Conservation (phyloP, 2,329 filamentous ascomycete genomes). For the Hymenoscyphus scutula region DNA sequence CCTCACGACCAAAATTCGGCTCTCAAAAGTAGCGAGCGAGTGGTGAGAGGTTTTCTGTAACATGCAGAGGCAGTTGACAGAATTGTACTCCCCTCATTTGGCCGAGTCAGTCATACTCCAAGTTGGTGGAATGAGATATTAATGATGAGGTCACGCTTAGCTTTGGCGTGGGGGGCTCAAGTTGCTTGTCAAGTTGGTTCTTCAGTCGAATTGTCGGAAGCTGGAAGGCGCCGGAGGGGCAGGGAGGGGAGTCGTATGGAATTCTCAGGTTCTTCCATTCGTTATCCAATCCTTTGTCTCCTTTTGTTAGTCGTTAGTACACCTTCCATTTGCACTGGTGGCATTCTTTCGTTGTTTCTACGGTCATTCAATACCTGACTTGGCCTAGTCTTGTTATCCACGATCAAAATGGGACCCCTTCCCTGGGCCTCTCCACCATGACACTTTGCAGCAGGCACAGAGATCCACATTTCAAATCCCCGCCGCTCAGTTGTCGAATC, state of each 20-base stretch:
- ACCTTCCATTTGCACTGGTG: slow-evolving; percentile 1
- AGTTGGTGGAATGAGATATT: slow-evolving; percentile 22
- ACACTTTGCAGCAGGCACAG: neutral
- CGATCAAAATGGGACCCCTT: slow-evolving; percentile 13
- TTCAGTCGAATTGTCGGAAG: neutral
- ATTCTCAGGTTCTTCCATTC: neutral
- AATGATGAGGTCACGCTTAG: slow-evolving; percentile 32
- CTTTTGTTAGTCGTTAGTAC: slow-evolving; percentile 20
- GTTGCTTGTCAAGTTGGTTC: neutral
- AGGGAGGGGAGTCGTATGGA: neutral
- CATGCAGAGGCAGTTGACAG: slow-evolving; percentile 1
- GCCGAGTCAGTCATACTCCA: neutral
- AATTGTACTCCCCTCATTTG: neutral
- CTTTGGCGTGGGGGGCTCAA: slow-evolving; percentile 27
- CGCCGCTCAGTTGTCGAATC: neutral
- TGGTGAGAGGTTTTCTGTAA: neutral
- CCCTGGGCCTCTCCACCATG: neutral
- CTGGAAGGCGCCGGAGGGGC: slow-evolving; percentile 9
- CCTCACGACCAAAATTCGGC: no score
- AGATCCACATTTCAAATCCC: slow-evolving; percentile 14
- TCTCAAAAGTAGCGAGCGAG: no score
- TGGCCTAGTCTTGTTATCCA: slow-evolving; percentile 6
- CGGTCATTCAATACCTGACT: slow-evolving; percentile 10
- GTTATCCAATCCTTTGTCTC: slow-evolving; percentile 22
- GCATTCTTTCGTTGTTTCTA: slow-evolving; percentile 23